Conservation (phyloP, 495 filamentous ascomycete species). For the Penicillium canescens region DNA sequence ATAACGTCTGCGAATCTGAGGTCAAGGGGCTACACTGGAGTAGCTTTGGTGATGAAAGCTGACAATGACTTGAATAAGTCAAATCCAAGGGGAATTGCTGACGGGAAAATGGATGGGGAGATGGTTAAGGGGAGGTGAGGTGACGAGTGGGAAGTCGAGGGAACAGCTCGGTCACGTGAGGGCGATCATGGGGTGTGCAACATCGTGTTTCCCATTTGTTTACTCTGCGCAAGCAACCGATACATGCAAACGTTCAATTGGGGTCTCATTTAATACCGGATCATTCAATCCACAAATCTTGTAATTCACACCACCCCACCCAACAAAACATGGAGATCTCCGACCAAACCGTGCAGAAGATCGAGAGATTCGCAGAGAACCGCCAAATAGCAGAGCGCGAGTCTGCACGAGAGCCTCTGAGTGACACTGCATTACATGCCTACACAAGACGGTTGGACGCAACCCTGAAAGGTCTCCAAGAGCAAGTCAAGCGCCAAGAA, state of each 20-base stretch:
- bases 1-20: conserved; percentile 7
- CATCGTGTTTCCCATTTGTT: background rate
- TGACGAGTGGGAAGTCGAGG: background rate
- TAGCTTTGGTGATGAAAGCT: background rate
- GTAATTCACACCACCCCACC: background rate
- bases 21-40: background rate
- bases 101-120: background rate
- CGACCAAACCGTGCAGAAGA: conserved; percentile 34
- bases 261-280: no score
- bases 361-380: conserved; percentile 38
- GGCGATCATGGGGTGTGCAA: background rate
- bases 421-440: conserved; percentile 31
- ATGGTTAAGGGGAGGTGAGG: background rate
- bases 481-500: conserved; percentile 64
- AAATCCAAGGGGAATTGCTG: background rate
- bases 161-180: no score
- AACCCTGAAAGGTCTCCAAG: conserved; percentile 64
- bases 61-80: background rate
- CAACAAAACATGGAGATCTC: conserved; percentile 34
- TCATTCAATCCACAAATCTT: background rate
- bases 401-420: conserved; percentile 33
- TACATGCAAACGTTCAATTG: no score
- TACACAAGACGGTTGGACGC: conserved; percentile 58
- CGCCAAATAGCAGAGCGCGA: conserved; percentile 38
- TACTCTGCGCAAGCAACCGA: no score